Percentiles rank a stretch among this genome's conserved stretches.
These are phyloP conservation scores for Aspergillus phoenicis DNA, from an alignment of 2,329 filamentous ascomycete genomes.

Conservation along the genomic window DNA sequence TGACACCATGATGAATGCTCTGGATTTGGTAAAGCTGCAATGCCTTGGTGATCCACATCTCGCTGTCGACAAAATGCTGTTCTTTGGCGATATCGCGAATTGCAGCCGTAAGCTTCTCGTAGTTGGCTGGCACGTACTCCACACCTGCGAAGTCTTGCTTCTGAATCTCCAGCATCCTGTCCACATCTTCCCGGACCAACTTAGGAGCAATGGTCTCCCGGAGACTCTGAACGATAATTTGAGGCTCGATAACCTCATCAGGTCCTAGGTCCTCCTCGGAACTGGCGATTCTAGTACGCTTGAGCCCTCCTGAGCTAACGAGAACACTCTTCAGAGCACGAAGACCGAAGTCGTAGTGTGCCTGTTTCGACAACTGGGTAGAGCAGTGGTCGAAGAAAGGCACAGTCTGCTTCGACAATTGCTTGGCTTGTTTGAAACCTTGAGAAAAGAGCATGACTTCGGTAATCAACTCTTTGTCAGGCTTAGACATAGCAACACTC, in stretches of 20 bases:
- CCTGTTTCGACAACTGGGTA: conserved; percentile 82
- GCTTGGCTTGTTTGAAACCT: conserved; percentile 95
- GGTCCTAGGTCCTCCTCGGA: conserved; percentile 60
- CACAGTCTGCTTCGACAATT: conserved; percentile 90
- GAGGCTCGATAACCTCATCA: conserved; percentile 81
- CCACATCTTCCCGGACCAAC: conserved; percentile 87
- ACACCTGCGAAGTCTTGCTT: conserved; percentile 86
- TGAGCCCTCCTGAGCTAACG: conserved; percentile 94
- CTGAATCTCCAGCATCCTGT: conserved; percentile 84
- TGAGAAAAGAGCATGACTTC: conserved; percentile 99
- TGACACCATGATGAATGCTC: conserved; percentile 96
- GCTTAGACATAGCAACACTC: conserved; percentile 99
- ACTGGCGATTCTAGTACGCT: conserved; percentile 73
- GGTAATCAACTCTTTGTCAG: conserved; percentile 98
- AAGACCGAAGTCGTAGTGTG: conserved; percentile 97
- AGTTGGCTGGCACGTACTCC: conserved; percentile 85
- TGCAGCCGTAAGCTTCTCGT: conserved; percentile 75
- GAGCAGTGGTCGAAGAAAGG: conserved; percentile 97
- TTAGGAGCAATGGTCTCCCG: conserved; percentile 98
- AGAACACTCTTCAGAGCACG: conserved; percentile 98
- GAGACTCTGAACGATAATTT: conserved; percentile 98
- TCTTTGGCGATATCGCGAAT: conserved; percentile 82
- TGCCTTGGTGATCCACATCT: conserved; percentile 96
- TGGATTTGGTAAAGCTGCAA: conserved; percentile 98
- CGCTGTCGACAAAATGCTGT: conserved; percentile 84